Evolutionary conservation across 2,329 filamentous ascomycete genomes (phyloP).

Genomic region (Teratosphaeria nubilosa): DNA sequence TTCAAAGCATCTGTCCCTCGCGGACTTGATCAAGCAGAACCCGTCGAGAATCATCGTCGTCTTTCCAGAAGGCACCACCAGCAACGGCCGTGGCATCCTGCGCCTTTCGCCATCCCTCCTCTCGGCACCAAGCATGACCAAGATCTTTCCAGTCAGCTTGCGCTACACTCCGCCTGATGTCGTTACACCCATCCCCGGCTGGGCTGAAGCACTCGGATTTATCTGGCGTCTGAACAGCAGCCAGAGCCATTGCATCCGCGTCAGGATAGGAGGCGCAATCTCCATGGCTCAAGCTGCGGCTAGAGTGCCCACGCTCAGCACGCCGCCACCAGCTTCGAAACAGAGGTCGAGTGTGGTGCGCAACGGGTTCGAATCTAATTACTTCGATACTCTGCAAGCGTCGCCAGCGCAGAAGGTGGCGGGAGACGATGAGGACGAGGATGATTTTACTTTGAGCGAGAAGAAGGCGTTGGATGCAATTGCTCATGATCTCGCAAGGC

Average conservation of each 20-base stretch:
- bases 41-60: constrained; percentile 70
- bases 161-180: constrained; percentile 83
- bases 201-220: constrained; percentile 53
- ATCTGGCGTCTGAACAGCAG: constrained; percentile 77
- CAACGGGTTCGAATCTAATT: constrained; percentile 35
- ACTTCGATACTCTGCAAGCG: constrained; percentile 35
- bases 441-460: constrained; percentile 36
- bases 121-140: constrained; percentile 53
- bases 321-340: constrained; percentile 11
- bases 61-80: constrained; percentile 90
- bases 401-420: constrained; percentile 14
- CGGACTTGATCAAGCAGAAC: constrained; percentile 51
- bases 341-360: constrained; percentile 4
- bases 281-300: constrained; percentile 34
- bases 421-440: constrained; percentile 11
- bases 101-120: constrained; percentile 71
- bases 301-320: neutral
- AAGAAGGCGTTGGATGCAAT: constrained; percentile 65
- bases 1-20: constrained; percentile 25
- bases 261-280: constrained; percentile 68
- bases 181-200: constrained; percentile 74
- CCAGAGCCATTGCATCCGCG: constrained; percentile 80
- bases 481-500: constrained; percentile 72
- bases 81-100: constrained; percentile 83
- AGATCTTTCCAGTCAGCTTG: constrained; percentile 83